Percentiles rank a stretch among this genome's conserved stretches.
These are phyloP conservation scores for Aureobasidium sp. DNA, from an alignment of 2,329 filamentous ascomycete genomes.

Conservation along the genomic window DNA sequence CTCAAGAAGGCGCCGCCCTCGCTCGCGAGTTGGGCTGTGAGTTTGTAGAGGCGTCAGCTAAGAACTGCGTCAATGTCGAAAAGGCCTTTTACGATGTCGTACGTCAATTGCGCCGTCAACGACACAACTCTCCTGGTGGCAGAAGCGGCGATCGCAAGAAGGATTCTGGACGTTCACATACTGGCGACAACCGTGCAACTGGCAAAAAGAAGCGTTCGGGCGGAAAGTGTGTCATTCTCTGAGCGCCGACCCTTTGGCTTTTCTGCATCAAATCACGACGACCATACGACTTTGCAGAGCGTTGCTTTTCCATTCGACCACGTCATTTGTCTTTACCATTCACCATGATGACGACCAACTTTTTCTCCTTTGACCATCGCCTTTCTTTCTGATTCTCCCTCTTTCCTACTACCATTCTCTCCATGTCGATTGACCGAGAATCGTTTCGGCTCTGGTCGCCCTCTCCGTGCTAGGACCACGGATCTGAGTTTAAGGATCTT, in stretches of 20 bases:
- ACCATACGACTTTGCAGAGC: slow-evolving; percentile 13
- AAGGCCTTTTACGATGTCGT: slow-evolving; percentile 99
- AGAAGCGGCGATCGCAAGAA: slow-evolving; percentile 6
- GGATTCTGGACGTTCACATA: not conserved
- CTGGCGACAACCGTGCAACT: not conserved
- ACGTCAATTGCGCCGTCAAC: slow-evolving; percentile 76
- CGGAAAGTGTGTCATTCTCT: slow-evolving; percentile 18
- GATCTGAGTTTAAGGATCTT: not conserved
- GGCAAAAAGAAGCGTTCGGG: slow-evolving; percentile 8
- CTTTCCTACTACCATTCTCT: not conserved
- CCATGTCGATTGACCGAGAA: not conserved
- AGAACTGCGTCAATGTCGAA: slow-evolving; percentile 97
- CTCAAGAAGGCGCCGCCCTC: slow-evolving; percentile 87
- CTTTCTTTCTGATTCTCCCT: not conserved
- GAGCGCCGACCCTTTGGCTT: not conserved
- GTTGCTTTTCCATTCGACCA: slow-evolving; percentile 7
- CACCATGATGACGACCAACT: not conserved
- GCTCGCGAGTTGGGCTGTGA: slow-evolving; percentile 91
- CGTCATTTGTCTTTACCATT: not conserved
- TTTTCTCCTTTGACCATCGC: not conserved
- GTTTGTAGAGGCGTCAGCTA: slow-evolving; percentile 93
- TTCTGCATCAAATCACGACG: slow-evolving; percentile 9
- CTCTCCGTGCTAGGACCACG: not conserved
- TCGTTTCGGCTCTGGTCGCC: not conserved
- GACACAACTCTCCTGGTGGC: slow-evolving; percentile 29